These are phyloP conservation scores for Heliamphora exappendiculata DNA, from an alignment of 148 eudicot species.

Conservation along the genomic window DNA sequence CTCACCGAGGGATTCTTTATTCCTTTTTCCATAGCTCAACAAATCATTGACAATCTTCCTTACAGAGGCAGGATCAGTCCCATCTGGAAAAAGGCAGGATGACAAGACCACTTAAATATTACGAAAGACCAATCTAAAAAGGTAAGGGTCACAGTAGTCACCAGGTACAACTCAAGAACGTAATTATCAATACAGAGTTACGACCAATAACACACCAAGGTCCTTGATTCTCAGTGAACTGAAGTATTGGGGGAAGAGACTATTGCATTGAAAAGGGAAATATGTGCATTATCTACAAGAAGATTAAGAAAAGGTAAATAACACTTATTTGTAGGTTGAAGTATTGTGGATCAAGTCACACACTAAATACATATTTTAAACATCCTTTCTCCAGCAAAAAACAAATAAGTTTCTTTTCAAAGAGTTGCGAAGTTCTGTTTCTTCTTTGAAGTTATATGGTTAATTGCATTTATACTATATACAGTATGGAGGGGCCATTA, in stretches of 20 bases:
- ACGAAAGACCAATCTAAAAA: neutral
- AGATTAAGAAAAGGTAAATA: neutral
- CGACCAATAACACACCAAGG: neutral
- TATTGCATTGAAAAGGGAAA: neutral
- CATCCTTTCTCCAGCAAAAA: neutral
- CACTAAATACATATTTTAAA: neutral
- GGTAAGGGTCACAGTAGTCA: slow-evolving; percentile 3
- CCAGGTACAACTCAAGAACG: neutral
- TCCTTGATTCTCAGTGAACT: neutral
- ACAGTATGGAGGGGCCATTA: slow-evolving; percentile 6
- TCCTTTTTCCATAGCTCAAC: slow-evolving; percentile 45
- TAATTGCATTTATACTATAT: neutral
- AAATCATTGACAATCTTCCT: slow-evolving; percentile 28
- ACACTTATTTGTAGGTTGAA: neutral
- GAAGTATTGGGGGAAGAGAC: neutral
- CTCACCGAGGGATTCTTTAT: slow-evolving; percentile 68
- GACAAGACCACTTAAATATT: slow-evolving; percentile 3
- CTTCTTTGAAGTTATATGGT: neutral
- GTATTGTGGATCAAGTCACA: neutral
- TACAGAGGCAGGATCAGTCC: slow-evolving; percentile 46
- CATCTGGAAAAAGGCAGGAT: slow-evolving; percentile 39
- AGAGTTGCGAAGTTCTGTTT: neutral
- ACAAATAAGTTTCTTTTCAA: neutral
- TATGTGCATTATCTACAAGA: neutral
- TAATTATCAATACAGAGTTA: neutral